phyloP scores from a whole-genome alignment of 2,329 filamentous ascomycete genomes.

The Colletotrichum sp. region DNA sequence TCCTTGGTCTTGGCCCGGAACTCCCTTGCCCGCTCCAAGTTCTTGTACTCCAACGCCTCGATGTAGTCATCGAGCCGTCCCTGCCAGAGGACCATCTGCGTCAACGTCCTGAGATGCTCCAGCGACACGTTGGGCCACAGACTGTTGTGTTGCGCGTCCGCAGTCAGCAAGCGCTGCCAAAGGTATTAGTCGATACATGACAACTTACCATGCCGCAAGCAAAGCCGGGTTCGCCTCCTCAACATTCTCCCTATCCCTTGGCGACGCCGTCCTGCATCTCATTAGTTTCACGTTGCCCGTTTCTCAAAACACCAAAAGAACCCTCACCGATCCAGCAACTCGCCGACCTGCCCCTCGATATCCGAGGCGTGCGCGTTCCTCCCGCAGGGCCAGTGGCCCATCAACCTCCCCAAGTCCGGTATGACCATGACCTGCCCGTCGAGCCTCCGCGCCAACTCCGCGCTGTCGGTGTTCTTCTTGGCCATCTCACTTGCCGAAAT shows the following conservation, averaged over 20 bases:
- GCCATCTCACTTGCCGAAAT: neutral
- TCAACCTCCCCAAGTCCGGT: conserved; percentile 2
- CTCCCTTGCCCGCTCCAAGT: neutral
- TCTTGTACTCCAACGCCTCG: conserved; percentile 6
- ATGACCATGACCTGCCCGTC: conserved; percentile 9
- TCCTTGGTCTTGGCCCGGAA: conserved; percentile 5
- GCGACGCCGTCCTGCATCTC: neutral
- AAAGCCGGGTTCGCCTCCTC: conserved; percentile 11
- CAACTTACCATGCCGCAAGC: conserved; percentile 9
- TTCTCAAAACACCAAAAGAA: neutral
- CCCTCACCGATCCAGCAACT: neutral
- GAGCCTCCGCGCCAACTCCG: conserved; percentile 3
- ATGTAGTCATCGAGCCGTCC: conserved; percentile 18
- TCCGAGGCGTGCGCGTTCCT: neutral
- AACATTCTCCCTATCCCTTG: neutral
- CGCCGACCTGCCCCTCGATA: neutral
- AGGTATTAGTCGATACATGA: neutral
- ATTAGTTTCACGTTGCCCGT: neutral
- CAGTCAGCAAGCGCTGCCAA: neutral
- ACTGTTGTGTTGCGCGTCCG: neutral
- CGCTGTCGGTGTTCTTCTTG: neutral
- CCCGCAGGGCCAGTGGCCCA: conserved; percentile 15
- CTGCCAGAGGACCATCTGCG: conserved; percentile 17
- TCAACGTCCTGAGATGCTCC: neutral
- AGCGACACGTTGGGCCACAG: conserved; percentile 5